Percentiles rank a stretch among this genome's conserved stretches.
Conservation (phyloP, 495 filamentous ascomycete species). For the Podospora tetraspora region DNA sequence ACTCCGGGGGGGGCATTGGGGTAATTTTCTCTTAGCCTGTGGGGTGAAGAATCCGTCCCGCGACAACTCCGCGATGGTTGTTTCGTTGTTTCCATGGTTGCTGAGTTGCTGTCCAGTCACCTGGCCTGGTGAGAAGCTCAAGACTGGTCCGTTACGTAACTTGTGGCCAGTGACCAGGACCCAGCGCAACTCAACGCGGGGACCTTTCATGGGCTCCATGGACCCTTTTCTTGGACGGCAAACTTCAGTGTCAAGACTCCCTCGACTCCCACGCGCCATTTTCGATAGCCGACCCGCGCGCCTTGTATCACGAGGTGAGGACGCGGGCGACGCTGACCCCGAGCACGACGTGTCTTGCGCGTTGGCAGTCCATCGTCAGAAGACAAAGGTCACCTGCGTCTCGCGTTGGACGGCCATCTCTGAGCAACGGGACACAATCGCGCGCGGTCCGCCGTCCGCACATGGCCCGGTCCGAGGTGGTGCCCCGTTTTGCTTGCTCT, state of each 20-base stretch:
- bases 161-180: not conserved
- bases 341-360: not conserved
- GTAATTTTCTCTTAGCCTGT: conserved; percentile 4
- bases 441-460: not conserved
- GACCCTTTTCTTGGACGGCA: not conserved
- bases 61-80: not conserved
- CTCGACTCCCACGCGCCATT: not conserved
- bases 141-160: conserved; percentile 8
- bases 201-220: not conserved
- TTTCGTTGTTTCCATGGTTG: not conserved
- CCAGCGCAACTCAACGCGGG: not conserved
- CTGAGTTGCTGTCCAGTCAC: conserved; percentile 5
- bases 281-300: not conserved
- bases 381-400: not conserved
- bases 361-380: not conserved
- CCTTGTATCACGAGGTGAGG: not conserved
- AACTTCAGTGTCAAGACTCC: not conserved
- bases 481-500: not conserved
- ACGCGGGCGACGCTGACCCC: not conserved
- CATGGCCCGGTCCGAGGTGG: not conserved
- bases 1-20: conserved; percentile 3
- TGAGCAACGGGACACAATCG: not conserved
- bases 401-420: not conserved
- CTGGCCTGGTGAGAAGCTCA: not conserved
- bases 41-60: conserved; percentile 4